These are phyloP conservation scores for Boletus holoroseus DNA, from an alignment of 1,284 basidiomycete species.

Conservation along the genomic window DNA sequence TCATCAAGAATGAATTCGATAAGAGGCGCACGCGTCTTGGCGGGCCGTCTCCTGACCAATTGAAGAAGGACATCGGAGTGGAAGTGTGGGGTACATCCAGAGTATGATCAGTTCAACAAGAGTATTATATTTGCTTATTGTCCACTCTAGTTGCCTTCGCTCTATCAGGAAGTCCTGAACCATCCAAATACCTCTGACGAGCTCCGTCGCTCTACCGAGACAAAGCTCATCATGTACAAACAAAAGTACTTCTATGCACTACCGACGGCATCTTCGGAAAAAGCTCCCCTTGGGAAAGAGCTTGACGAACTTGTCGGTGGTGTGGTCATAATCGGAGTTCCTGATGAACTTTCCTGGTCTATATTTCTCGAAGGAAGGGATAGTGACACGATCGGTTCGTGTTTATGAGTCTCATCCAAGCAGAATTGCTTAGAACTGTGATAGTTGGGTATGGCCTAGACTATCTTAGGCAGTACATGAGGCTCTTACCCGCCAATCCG, in stretches of 20 bases:
- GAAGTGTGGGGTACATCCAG: conserved; percentile 59
- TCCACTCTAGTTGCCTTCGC: conserved; percentile 49
- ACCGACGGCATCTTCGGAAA: conserved; percentile 44
- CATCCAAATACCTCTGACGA: conserved; percentile 74
- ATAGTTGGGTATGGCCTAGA: conserved; percentile 61
- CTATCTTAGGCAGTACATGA: conserved; percentile 60
- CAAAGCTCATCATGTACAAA: conserved; percentile 62
- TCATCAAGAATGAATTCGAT: conserved; percentile 61
- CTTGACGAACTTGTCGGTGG: conserved; percentile 68
- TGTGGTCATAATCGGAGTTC: conserved; percentile 66
- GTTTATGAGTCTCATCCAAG: conserved; percentile 1
- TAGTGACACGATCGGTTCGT: conserved; percentile 60
- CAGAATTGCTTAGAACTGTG: background rate
- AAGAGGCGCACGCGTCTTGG: conserved; percentile 72
- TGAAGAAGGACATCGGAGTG: conserved; percentile 61
- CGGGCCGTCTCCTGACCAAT: conserved; percentile 60
- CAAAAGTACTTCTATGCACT: conserved; percentile 54
- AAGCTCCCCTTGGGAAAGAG: conserved; percentile 50
- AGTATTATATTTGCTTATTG: conserved; percentile 3
- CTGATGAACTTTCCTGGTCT: conserved; percentile 76
- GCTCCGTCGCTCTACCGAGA: conserved; percentile 62
- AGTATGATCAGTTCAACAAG: conserved; percentile 35
- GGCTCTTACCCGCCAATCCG: conserved; percentile 60
- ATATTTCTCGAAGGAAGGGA: conserved; percentile 77
- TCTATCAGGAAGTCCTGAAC: conserved; percentile 72